phyloP scores from a whole-genome alignment of 345 rosid genomes.

The Sisymbrium altissimum region DNA sequence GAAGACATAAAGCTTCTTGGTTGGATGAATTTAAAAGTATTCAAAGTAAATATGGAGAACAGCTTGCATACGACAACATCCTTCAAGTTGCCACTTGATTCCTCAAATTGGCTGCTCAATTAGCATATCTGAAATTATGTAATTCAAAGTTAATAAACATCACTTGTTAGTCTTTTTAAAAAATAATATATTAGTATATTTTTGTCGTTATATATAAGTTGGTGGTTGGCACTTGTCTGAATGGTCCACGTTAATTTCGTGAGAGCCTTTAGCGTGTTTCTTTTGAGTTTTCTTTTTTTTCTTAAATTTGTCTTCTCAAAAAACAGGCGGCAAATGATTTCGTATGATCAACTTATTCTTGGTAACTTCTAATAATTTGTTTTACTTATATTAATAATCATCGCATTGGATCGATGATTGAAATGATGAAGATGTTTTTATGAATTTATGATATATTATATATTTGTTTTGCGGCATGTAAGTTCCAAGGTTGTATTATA shows the following conservation, averaged over 20 bases:
- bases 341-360: constrained; percentile 5
- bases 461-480: not conserved
- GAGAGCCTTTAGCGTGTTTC: constrained; percentile 28
- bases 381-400: constrained; percentile 7
- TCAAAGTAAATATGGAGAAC: constrained; percentile 27
- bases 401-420: not conserved
- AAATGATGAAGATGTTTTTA: not conserved
- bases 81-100: constrained; percentile 23
- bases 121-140: not conserved
- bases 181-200: not conserved
- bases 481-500: not conserved
- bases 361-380: constrained; percentile 1
- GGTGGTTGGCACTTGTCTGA: constrained; percentile 20
- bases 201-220: constrained; percentile 25
- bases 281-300: constrained; percentile 15
- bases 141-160: not conserved
- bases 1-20: constrained; percentile 31
- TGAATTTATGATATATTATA: not conserved
- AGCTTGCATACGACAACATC: constrained; percentile 27
- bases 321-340: not conserved
- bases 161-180: constrained; percentile 16
- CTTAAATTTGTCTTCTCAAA: not conserved
- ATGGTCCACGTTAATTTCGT: constrained; percentile 28
- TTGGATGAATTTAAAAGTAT: constrained; percentile 26
- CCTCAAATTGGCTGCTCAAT: constrained; percentile 27